Conservation (phyloP, 306 rosid species). For the Neltuma alba region DNA sequence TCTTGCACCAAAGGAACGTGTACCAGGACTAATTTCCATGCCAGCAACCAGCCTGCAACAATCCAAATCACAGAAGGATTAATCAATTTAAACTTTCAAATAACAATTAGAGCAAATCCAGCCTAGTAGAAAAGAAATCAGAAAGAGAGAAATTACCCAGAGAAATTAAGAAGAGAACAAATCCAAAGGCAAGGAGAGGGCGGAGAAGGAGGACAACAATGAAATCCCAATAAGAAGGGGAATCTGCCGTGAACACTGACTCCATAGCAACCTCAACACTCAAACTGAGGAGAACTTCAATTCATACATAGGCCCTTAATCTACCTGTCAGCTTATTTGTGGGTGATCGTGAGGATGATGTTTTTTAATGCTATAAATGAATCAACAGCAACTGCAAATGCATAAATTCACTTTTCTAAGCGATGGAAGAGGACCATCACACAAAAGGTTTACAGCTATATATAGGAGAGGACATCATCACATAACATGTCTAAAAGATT, state of each 20-base stretch:
- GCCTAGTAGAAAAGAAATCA: not conserved
- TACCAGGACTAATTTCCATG: slow-evolving; percentile 88
- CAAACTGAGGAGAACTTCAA: not conserved
- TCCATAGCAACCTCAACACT: slow-evolving; percentile 31
- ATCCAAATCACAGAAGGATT: not conserved
- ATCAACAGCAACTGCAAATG: too few species aligned
- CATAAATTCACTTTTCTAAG: too few species aligned
- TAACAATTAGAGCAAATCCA: not conserved
- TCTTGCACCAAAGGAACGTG: slow-evolving; percentile 94
- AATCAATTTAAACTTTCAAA: not conserved
- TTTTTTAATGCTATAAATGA: too few species aligned
- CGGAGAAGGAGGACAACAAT: slow-evolving; percentile 54
- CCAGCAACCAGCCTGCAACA: slow-evolving; percentile 76
- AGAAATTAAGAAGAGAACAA: slow-evolving; percentile 60
- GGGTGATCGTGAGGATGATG: too few species aligned
- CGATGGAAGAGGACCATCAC: too few species aligned
- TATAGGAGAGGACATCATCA: too few species aligned
- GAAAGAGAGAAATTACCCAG: slow-evolving; percentile 48
- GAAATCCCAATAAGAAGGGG: slow-evolving; percentile 51
- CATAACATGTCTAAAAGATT: too few species aligned
- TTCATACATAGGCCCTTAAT: too few species aligned
- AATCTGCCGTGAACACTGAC: slow-evolving; percentile 35
- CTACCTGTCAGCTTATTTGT: too few species aligned
- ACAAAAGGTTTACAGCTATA: too few species aligned
- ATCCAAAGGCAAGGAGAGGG: slow-evolving; percentile 59